Percentiles rank a stretch among this genome's conserved stretches.
phyloP scores from a whole-genome alignment of 2,329 filamentous ascomycete genomes.

The Aphanocladium album region DNA sequence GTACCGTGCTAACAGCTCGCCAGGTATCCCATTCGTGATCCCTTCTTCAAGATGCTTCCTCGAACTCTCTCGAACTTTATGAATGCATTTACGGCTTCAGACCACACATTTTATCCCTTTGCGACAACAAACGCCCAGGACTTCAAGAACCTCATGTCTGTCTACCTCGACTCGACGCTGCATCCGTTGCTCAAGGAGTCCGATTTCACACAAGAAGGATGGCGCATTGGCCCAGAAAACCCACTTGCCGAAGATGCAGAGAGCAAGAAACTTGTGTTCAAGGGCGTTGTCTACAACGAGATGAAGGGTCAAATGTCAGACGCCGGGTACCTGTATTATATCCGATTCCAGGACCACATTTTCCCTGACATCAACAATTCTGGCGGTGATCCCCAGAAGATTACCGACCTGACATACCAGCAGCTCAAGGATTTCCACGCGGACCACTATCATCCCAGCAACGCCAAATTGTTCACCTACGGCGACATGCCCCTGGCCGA shows the following conservation, averaged over 20 bases:
- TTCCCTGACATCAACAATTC: conserved; percentile 95
- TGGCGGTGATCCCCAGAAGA: conserved; percentile 91
- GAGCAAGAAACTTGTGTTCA: conserved; percentile 77
- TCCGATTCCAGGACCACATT: conserved; percentile 89
- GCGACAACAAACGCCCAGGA: conserved; percentile 94
- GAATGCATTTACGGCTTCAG: conserved; percentile 96
- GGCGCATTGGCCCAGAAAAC: conserved; percentile 92
- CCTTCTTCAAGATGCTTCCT: conserved; percentile 99
- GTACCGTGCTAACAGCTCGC: conserved; percentile 22
- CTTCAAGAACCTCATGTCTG: conserved; percentile 91
- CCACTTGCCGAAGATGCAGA: conserved; percentile 54
- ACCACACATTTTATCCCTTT: conserved; percentile 97
- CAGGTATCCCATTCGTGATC: conserved; percentile 94
- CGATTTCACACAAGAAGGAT: conserved; percentile 95
- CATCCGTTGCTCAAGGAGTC: conserved; percentile 83
- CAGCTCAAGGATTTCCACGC: conserved; percentile 85
- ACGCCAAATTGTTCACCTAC: conserved; percentile 93
- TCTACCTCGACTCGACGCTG: conserved; percentile 92
- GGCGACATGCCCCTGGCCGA: conserved; percentile 82
- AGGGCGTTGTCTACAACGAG: conserved; percentile 97
- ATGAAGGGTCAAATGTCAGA: conserved; percentile 99
- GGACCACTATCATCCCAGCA: conserved; percentile 94
- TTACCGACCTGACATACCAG: conserved; percentile 89
- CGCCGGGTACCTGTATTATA: conserved; percentile 92
- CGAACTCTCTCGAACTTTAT: conserved; percentile 99